Evolutionary conservation across 495 filamentous ascomycete genomes (phyloP).

Genomic region (Talaromyces adpressus): DNA sequence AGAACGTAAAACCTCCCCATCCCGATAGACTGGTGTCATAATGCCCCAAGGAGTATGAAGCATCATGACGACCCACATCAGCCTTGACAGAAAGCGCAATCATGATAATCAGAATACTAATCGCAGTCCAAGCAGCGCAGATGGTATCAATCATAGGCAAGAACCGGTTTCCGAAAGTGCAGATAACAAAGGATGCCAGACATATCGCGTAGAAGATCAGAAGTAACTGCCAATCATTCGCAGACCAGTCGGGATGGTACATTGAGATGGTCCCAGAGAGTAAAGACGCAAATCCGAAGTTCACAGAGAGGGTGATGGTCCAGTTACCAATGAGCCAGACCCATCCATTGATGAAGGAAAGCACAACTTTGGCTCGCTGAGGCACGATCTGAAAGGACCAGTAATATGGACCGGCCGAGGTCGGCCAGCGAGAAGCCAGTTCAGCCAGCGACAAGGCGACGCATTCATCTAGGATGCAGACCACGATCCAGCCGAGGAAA

Average conservation of each 20-base stretch:
- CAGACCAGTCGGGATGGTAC: conserved; percentile 48
- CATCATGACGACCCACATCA: conserved; percentile 33
- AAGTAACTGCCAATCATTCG: conserved; percentile 50
- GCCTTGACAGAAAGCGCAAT: conserved; percentile 35
- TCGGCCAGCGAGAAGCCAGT: conserved; percentile 42
- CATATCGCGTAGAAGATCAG: conserved; percentile 54
- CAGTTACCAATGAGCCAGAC: conserved; percentile 62
- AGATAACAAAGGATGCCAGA: conserved; percentile 46
- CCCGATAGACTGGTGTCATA: conserved; percentile 43
- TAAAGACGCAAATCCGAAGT: conserved; percentile 58
- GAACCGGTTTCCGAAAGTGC: conserved; percentile 47
- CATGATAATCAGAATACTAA: conserved; percentile 34
- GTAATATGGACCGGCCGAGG: conserved; percentile 44
- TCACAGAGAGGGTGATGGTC: conserved; percentile 62
- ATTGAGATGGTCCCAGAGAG: conserved; percentile 49
- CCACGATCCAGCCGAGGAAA: conserved; percentile 36
- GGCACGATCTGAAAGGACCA: conserved; percentile 37
- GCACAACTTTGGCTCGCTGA: conserved; percentile 23
- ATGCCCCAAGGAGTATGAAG: conserved; percentile 33
- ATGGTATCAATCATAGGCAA: conserved; percentile 48
- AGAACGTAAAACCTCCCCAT: conserved; percentile 42
- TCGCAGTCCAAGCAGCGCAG: conserved; percentile 32
- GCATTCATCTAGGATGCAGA: conserved; percentile 30
- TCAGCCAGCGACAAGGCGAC: conserved; percentile 39
- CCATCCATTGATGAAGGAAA: conserved; percentile 64